Percentiles rank a stretch among this genome's conserved stretches.
These are phyloP conservation scores for Sarocladium strictum DNA, from an alignment of 2,329 filamentous ascomycete species.

Conservation along the genomic window DNA sequence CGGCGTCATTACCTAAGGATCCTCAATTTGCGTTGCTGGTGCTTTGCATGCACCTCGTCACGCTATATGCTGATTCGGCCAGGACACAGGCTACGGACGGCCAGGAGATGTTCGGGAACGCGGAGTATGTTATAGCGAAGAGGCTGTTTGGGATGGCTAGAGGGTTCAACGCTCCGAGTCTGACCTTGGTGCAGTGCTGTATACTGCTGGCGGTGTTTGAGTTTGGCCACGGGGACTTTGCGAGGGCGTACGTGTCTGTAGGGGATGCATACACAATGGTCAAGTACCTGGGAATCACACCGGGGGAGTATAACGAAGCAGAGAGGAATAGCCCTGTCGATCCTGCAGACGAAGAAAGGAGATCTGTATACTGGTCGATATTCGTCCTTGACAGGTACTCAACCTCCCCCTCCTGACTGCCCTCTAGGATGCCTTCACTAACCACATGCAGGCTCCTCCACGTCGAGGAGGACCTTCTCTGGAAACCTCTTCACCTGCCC, in stretches of 20 bases:
- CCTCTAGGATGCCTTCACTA: slow-evolving; percentile 8
- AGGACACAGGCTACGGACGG: slow-evolving; percentile 22
- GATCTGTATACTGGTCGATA: slow-evolving; percentile 37
- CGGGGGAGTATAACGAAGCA: slow-evolving; percentile 28
- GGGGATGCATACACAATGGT: slow-evolving; percentile 33
- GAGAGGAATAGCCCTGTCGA: slow-evolving; percentile 21
- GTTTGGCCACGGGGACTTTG: slow-evolving; percentile 36
- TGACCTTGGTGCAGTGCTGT: slow-evolving; percentile 35
- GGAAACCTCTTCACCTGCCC: slow-evolving; percentile 28
- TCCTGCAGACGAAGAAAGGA: slow-evolving; percentile 31
- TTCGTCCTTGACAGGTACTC: slow-evolving; percentile 39
- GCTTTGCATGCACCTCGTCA: slow-evolving; percentile 36
- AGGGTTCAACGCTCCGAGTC: slow-evolving; percentile 26
- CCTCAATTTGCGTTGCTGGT: slow-evolving; percentile 31
- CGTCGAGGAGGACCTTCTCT: slow-evolving; percentile 24
- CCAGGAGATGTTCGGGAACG: slow-evolving; percentile 33
- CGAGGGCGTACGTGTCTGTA: slow-evolving; percentile 35
- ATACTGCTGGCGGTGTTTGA: slow-evolving; percentile 36
- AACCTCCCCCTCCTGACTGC: no score
- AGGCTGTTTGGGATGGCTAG: slow-evolving; percentile 30
- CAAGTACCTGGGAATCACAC: slow-evolving; percentile 28
- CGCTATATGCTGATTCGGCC: slow-evolving; percentile 31
- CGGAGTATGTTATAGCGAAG: slow-evolving; percentile 32
- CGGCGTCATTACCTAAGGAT: slow-evolving; percentile 14
- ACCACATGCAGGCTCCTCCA: slow-evolving; percentile 22